Evolutionary conservation across 306 rosid species (phyloP).

Genomic region (Albizia julibrissin): DNA sequence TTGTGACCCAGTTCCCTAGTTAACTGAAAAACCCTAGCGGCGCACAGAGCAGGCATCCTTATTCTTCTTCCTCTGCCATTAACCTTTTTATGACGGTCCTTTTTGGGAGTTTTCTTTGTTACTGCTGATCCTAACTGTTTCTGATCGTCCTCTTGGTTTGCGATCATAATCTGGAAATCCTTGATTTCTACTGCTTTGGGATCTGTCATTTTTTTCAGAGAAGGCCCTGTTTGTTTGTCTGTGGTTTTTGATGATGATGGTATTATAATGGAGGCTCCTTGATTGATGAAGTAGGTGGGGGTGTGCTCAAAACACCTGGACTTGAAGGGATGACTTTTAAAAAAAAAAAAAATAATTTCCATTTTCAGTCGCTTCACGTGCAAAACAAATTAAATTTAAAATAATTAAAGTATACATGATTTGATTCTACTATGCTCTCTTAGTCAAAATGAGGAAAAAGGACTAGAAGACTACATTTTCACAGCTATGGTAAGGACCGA

Average conservation of each 20-base stretch:
- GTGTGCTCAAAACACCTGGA: conserved; percentile 18
- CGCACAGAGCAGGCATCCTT: conserved; percentile 64
- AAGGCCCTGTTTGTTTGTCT: not conserved
- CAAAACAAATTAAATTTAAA: conserved; percentile 1
- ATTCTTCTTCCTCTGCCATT: conserved; percentile 64
- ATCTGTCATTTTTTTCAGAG: conserved; percentile 47
- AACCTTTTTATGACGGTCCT: conserved; percentile 61
- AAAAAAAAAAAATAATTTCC: too few species aligned
- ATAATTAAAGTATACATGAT: not conserved
- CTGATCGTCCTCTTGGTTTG: conserved; percentile 42
- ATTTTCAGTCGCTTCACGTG: conserved; percentile 5
- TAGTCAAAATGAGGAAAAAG: too few species aligned
- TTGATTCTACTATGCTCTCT: not conserved
- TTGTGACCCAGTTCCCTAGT: conserved; percentile 49
- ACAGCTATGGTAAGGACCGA: too few species aligned
- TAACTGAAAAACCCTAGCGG: conserved; percentile 60
- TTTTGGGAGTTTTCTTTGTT: conserved; percentile 50
- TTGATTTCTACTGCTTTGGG: conserved; percentile 49
- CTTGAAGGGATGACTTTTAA: conserved; percentile 26
- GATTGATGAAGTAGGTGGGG: conserved; percentile 30
- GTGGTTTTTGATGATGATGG: not conserved
- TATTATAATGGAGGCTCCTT: not conserved
- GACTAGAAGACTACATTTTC: too few species aligned
- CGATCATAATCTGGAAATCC: conserved; percentile 44
- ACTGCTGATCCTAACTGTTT: conserved; percentile 34